phyloP scores from a whole-genome alignment of 2,329 filamentous ascomycete species.

The Daldinia sp. region DNA sequence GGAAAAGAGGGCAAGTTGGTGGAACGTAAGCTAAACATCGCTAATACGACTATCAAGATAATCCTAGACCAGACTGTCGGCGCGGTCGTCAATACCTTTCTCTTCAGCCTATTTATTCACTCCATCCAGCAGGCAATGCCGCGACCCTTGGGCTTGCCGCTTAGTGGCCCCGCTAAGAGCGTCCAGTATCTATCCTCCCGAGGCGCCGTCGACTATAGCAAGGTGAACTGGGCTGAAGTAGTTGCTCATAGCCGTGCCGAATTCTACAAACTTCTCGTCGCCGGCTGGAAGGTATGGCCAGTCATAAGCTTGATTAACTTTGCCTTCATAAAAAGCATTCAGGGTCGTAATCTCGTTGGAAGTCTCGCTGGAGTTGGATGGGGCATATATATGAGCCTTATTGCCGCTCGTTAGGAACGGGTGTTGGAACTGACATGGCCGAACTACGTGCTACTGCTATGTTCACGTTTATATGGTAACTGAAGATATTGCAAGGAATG shows the following conservation, averaged over 20 bases:
- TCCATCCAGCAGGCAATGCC: constrained; percentile 62
- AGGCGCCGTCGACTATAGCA: constrained; percentile 54
- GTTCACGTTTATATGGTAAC: background rate
- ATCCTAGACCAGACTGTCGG: constrained; percentile 74
- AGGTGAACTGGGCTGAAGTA: constrained; percentile 56
- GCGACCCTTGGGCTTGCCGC: constrained; percentile 43
- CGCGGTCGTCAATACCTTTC: constrained; percentile 68
- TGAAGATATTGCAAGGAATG: background rate
- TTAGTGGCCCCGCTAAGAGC: constrained; percentile 49
- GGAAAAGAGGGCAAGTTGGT: constrained; percentile 51
- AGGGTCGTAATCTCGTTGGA: constrained; percentile 75
- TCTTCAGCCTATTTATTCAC: constrained; percentile 62
- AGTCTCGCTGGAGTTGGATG: constrained; percentile 75
- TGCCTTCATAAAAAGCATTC: constrained; percentile 71
- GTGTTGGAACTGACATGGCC: background rate
- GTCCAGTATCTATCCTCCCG: constrained; percentile 43
- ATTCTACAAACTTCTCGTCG: constrained; percentile 70
- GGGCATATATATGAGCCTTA: constrained; percentile 78
- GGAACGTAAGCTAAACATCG: constrained; percentile 63
- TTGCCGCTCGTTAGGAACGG: constrained; percentile 51
- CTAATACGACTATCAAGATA: constrained; percentile 73
- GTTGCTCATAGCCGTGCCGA: constrained; percentile 58
- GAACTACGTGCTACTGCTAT: background rate
- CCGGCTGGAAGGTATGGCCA: constrained; percentile 79
- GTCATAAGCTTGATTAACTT: constrained; percentile 75